Percentiles rank a stretch among this genome's conserved stretches.
phyloP scores from a whole-genome alignment of 352 stramenopile genomes.

The Pythium coloratum region DNA sequence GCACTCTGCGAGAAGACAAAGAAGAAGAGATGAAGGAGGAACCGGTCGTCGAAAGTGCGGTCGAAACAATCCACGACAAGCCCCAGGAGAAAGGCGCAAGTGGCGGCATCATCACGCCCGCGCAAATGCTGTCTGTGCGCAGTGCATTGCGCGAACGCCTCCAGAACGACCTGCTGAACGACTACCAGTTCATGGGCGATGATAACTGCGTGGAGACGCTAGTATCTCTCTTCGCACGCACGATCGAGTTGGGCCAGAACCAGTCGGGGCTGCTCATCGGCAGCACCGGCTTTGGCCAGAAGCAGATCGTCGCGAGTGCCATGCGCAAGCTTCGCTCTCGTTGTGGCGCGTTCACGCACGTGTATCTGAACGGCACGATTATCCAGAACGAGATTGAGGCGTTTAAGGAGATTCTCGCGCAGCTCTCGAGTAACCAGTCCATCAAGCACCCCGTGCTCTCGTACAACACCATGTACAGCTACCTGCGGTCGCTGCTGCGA shows the following conservation, averaged over 20 bases:
- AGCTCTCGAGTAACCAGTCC: conserved; percentile 51
- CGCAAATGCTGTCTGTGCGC: conserved; percentile 39
- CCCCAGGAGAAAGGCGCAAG: background rate
- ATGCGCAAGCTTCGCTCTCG: conserved; percentile 48
- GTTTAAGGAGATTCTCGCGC: conserved; percentile 79
- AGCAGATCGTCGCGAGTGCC: conserved; percentile 49
- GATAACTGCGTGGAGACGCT: conserved; percentile 37
- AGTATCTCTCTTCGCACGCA: conserved; percentile 68
- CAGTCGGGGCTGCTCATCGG: conserved; percentile 76
- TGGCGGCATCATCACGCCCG: conserved; percentile 10
- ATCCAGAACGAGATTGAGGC: conserved; percentile 83
- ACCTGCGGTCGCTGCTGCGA: conserved; percentile 65
- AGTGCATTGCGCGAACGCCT: conserved; percentile 43
- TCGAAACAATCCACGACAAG: background rate
- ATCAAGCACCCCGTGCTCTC: conserved; percentile 75
- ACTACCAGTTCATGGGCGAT: conserved; percentile 22
- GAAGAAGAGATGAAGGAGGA: conserved; percentile 2
- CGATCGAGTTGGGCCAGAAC: conserved; percentile 68
- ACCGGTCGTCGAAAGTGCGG: background rate
- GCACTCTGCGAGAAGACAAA: background rate
- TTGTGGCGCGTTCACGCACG: conserved; percentile 47
- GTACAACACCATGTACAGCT: conserved; percentile 87
- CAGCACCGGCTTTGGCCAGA: conserved; percentile 47
- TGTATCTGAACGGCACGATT: conserved; percentile 79
- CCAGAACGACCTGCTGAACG: conserved; percentile 26